A percentile compares a stretch with the other conserved stretches of the same genome.
Evolutionary conservation across 768 basidiomycete species (phyloP).

Genomic region (Auriscalpium microsporum): DNA sequence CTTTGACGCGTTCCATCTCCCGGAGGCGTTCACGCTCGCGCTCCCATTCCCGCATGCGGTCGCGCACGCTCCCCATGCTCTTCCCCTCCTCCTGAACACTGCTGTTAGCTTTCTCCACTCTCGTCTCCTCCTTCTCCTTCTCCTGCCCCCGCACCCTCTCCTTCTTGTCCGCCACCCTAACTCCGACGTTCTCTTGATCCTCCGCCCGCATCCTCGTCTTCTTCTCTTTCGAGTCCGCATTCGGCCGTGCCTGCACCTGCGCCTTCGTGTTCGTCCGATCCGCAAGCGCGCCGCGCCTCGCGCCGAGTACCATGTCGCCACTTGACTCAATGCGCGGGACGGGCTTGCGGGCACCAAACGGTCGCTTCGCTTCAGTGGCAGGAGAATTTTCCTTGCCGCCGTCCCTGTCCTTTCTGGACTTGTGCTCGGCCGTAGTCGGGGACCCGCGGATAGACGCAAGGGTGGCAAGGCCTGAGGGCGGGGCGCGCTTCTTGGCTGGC

Average conservation of each 20-base stretch:
- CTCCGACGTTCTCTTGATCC: not conserved
- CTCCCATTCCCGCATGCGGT: slow-evolving; percentile 72
- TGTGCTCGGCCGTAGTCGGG: slow-evolving; percentile 33
- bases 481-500: slow-evolving; percentile 5
- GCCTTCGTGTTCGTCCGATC: not conserved
- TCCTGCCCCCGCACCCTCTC: slow-evolving; percentile 6
- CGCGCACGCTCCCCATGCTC: slow-evolving; percentile 29
- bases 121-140: slow-evolving; percentile 1
- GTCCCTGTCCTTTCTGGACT: slow-evolving; percentile 29
- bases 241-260: not conserved
- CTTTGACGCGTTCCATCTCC: slow-evolving; percentile 58
- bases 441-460: slow-evolving; percentile 49
- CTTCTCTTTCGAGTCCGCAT: slow-evolving; percentile 11
- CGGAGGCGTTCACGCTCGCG: slow-evolving; percentile 58
- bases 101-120: not conserved
- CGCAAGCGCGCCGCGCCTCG: too few species aligned
- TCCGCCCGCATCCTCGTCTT: not conserved
- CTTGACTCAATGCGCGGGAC: slow-evolving; percentile 12
- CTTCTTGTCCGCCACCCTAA: slow-evolving; percentile 3
- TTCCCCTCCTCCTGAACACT: not conserved
- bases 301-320: too few species aligned
- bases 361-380: not conserved
- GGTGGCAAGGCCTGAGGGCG: not conserved
- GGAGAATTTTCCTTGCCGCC: slow-evolving; percentile 31
- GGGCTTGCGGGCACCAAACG: slow-evolving; percentile 18